These are phyloP conservation scores for Cytospora piceicola DNA, from an alignment of 2,329 filamentous ascomycete species.

Conservation along the genomic window DNA sequence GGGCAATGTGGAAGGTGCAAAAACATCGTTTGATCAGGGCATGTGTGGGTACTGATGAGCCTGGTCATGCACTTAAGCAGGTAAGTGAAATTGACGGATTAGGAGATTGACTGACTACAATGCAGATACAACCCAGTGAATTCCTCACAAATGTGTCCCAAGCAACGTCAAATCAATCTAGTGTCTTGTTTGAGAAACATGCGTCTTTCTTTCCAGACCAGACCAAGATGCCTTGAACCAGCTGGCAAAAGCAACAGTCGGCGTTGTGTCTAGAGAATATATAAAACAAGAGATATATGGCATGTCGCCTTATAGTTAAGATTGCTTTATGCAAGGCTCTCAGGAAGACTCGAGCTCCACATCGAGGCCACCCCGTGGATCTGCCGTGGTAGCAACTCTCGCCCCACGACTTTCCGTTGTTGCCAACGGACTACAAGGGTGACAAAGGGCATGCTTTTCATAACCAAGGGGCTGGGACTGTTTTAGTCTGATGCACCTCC, in stretches of 20 bases:
- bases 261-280: not conserved
- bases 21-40: not conserved
- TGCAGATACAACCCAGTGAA: slow-evolving; percentile 1
- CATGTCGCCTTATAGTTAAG: not conserved
- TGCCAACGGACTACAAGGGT: not conserved
- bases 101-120: slow-evolving; percentile 11
- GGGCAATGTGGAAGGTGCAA: not conserved
- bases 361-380: not conserved
- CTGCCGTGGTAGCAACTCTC: not conserved
- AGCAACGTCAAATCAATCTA: not conserved
- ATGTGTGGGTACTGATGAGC: slow-evolving; percentile 11
- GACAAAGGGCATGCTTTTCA: not conserved
- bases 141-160: not conserved
- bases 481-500: slow-evolving; percentile 23
- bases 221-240: slow-evolving; percentile 10
- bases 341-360: not conserved
- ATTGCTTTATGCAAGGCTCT: not conserved
- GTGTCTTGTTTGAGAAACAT: not conserved
- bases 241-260: not conserved
- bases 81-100: slow-evolving; percentile 9
- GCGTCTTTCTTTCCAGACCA: slow-evolving; percentile 1
- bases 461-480: slow-evolving; percentile 13
- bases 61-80: slow-evolving; percentile 8
- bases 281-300: not conserved
- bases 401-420: not conserved